phyloP scores from a whole-genome alignment of 495 filamentous ascomycete genomes.

The Tirmania nivea region DNA sequence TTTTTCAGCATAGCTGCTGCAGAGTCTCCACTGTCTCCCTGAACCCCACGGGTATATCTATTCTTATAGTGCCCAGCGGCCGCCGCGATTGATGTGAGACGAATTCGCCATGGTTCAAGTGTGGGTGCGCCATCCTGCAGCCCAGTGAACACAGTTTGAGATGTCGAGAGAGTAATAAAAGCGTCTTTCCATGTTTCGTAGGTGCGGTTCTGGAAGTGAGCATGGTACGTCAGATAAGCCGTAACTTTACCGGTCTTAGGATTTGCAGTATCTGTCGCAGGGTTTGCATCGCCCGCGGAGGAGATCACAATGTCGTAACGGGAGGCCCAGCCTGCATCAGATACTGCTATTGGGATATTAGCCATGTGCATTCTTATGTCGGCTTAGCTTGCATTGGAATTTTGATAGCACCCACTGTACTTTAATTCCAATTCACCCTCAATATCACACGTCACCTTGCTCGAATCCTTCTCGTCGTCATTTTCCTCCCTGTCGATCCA shows the following conservation, averaged over 20 bases:
- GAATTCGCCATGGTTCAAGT: constrained; percentile 39
- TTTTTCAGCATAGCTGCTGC: background rate
- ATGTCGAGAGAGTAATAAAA: constrained; percentile 43
- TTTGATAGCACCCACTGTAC: background rate
- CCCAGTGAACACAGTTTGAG: constrained; percentile 40
- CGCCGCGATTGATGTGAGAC: constrained; percentile 10
- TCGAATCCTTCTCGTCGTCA: background rate
- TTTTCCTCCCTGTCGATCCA: constrained; percentile 25
- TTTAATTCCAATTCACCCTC: background rate
- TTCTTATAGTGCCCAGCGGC: no score
- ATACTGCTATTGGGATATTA: background rate
- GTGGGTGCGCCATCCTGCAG: constrained; percentile 36
- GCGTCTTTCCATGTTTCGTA: constrained; percentile 48
- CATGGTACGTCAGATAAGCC: constrained; percentile 33
- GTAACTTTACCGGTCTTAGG: background rate
- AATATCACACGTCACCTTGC: background rate
- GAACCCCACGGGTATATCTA: background rate
- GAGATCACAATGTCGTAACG: constrained; percentile 44
- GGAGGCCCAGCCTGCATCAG: constrained; percentile 39
- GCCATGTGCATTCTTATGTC: background rate
- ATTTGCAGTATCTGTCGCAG: background rate
- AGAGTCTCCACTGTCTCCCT: background rate
- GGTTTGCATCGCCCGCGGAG: constrained; percentile 31
- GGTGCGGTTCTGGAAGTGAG: constrained; percentile 40
- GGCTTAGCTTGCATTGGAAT: background rate